These are phyloP conservation scores for Lachnellula suecica DNA, from an alignment of 2,329 filamentous ascomycete species.

Conservation along the genomic window DNA sequence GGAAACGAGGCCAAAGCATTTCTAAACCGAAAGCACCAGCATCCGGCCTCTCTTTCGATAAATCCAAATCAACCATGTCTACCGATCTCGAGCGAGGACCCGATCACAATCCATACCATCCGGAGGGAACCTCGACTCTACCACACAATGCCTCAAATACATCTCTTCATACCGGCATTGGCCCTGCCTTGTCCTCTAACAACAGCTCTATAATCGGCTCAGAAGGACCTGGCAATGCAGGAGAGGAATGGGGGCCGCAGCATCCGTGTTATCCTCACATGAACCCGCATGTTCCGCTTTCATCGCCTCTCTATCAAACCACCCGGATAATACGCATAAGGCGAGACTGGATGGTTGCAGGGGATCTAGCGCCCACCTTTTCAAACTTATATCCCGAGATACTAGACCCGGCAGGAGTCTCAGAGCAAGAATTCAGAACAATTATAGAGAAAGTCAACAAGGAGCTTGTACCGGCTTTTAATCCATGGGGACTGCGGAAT, in stretches of 20 bases:
- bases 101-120: constrained; percentile 22
- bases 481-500: constrained; percentile 74
- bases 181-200: constrained; percentile 32
- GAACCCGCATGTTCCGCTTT: constrained; percentile 83
- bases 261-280: constrained; percentile 94
- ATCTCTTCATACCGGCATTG: constrained; percentile 29
- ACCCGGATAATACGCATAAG: constrained; percentile 91
- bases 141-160: constrained; percentile 25
- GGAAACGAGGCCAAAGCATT: constrained; percentile 20
- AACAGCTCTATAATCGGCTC: constrained; percentile 33
- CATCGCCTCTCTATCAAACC: constrained; percentile 69
- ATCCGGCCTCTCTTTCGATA: constrained; percentile 27
- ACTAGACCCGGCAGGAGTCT: constrained; percentile 76
- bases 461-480: constrained; percentile 74
- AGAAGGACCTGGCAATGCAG: constrained; percentile 50
- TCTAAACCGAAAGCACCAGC: constrained; percentile 9
- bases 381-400: constrained; percentile 97
- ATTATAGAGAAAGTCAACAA: constrained; percentile 81
- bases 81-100: constrained; percentile 32
- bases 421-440: constrained; percentile 81
- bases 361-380: constrained; percentile 89
- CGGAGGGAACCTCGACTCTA: constrained; percentile 22
- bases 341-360: constrained; percentile 86
- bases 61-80: constrained; percentile 25
- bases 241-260: constrained; percentile 82